Conservation (phyloP, 192 early-diverging fungal species). For the Chytriomyces sp. region DNA sequence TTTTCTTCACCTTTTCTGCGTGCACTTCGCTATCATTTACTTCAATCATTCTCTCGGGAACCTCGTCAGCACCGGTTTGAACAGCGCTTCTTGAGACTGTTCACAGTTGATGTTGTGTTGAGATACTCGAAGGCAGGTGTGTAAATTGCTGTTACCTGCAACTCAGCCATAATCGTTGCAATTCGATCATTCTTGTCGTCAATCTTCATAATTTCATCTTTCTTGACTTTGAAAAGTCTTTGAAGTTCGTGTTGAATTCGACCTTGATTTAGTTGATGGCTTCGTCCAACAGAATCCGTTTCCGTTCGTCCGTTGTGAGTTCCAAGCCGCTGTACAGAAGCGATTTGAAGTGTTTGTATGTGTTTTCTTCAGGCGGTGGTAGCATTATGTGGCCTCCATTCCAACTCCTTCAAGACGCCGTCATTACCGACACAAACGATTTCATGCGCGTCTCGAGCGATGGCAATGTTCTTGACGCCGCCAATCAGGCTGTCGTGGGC, state of each 20-base stretch:
- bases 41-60: conserved; percentile 59
- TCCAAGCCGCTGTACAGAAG: conserved; percentile 57
- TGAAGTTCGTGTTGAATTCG: conserved; percentile 57
- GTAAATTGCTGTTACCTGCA: conserved; percentile 32
- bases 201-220: conserved; percentile 61
- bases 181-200: conserved; percentile 68
- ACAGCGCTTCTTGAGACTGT: conserved; percentile 51
- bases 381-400: conserved; percentile 51
- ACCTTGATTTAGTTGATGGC: conserved; percentile 55
- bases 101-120: neutral
- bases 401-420: conserved; percentile 48
- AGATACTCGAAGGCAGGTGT: conserved; percentile 41
- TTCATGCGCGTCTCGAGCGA: conserved; percentile 43
- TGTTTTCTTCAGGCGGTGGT: neutral
- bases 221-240: conserved; percentile 52
- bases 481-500: conserved; percentile 51
- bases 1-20: conserved; percentile 53
- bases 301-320: conserved; percentile 59
- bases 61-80: conserved; percentile 57
- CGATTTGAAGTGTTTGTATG: conserved; percentile 20
- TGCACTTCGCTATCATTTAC: conserved; percentile 61
- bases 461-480: conserved; percentile 44
- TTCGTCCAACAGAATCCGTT: conserved; percentile 53
- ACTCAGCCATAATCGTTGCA: conserved; percentile 51
- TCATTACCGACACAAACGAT: conserved; percentile 51